A percentile compares a stretch with the other conserved stretches of the same genome.
phyloP scores from a whole-genome alignment of 2,329 filamentous ascomycete species.

The Penicillium rolfsii region DNA sequence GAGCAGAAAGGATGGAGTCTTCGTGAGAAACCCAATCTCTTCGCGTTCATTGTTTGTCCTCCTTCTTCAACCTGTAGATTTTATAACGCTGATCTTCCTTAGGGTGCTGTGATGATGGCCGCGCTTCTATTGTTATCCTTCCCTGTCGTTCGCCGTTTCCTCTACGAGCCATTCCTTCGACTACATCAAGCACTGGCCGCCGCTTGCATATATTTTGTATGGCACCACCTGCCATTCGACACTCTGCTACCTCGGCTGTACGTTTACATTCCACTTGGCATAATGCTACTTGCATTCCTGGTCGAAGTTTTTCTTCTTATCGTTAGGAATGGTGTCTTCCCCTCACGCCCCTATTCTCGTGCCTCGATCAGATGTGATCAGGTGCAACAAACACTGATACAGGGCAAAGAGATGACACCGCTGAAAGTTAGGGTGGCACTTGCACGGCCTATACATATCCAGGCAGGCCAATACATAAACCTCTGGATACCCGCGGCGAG shows the following conservation, averaged over 20 bases:
- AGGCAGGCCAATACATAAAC: neutral
- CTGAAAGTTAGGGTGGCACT: conserved; percentile 13
- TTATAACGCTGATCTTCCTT: conserved; percentile 7
- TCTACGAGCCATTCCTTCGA: conserved; percentile 20
- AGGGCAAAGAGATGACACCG: conserved; percentile 8
- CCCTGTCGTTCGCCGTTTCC: conserved; percentile 8
- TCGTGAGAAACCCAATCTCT: conserved; percentile 13
- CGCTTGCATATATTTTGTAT: conserved; percentile 18
- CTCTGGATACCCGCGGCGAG: too few species aligned
- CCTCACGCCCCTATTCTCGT: conserved; percentile 11
- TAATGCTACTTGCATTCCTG: conserved; percentile 10
- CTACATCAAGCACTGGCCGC: conserved; percentile 17
- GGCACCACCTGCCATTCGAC: conserved; percentile 17
- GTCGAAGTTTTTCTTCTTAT: conserved; percentile 11
- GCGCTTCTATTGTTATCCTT: conserved; percentile 12
- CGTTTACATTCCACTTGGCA: conserved; percentile 14
- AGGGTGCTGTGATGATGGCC: conserved; percentile 14
- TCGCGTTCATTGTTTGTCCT: conserved; percentile 16
- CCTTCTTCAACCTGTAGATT: neutral
- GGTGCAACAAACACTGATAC: neutral
- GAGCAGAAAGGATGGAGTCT: conserved; percentile 11
- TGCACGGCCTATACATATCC: conserved; percentile 6
- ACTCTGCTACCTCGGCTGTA: conserved; percentile 14
- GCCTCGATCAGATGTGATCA: conserved; percentile 12
- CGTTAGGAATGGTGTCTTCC: conserved; percentile 10